Base-by-base conservation (phyloP, 169 alveolate genomes). In the Babesia caballi region DNA sequence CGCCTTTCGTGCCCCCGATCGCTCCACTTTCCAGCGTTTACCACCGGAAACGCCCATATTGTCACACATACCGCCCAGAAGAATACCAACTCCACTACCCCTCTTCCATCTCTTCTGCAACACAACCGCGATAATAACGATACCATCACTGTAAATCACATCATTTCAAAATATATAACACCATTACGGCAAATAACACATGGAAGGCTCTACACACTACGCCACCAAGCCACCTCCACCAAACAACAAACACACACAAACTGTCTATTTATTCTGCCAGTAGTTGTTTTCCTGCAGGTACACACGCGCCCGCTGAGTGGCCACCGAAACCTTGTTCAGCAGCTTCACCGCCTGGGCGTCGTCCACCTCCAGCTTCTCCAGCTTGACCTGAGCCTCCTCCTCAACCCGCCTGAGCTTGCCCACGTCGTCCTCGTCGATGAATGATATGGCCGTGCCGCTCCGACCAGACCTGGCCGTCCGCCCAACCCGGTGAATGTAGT, bases 381-480 rank as follows among this genome's bases (percentile, higher is more conserved):
- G 60, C 50, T 68, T 89, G 40, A 82, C 57, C 38, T 83, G 71
- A 73, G 88, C 71, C 11, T 68, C 67, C 52, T 76, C 47, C 75
- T 92, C 96, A 21, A 92, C 90, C n/a, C 66, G 32, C 59, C 93
- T 85, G 32, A 93, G 83, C 57, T 88, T 83, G 6, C 80, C 89
- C 4, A 94, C 92, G 59, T 95, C 98, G n/a, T 85, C 82, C 73
- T 96, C 90, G 65, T 97, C 96, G 1, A 94, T 91, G 30, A 95
- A 84, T 23, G 96, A 90, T 0, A 96, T 87, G 17, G 98, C 95
- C 46, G 91, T 83, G 14, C 99, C 99, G 46, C 95, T 86, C 67
- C 94, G 94, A 49, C 98, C 96, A 12, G 98, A 98, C 81, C 99
- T 88, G 5, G 98, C 99, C 4, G 99, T 96, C 73, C 99, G 84